phyloP scores from a whole-genome alignment of 176 grass and related monocot genomes.

The Typha latifolia region DNA sequence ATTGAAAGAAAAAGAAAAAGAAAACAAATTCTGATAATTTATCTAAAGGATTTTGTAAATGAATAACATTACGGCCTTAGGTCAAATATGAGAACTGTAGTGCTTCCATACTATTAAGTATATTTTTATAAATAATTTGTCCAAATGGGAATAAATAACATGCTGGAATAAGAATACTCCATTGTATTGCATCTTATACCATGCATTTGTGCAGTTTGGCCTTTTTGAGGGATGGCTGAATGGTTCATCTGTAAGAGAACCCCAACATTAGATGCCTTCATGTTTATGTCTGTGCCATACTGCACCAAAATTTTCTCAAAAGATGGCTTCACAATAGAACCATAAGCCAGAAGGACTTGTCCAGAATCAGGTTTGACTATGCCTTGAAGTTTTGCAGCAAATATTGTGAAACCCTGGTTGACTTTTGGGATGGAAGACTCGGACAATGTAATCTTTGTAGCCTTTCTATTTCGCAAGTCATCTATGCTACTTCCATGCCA shows the following conservation, averaged over 20 bases:
- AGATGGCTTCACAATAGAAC: slow-evolving; percentile 75
- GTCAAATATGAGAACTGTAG: too few species aligned
- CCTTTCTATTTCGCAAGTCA: slow-evolving; percentile 53
- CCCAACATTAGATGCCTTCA: slow-evolving; percentile 55
- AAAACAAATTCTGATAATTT: not conserved
- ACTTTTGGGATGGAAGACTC: slow-evolving; percentile 32
- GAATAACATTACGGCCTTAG: too few species aligned
- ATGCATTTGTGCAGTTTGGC: slow-evolving; percentile 40
- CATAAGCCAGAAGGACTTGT: slow-evolving; percentile 70
- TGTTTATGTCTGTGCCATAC: slow-evolving; percentile 57
- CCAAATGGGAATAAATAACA: too few species aligned
- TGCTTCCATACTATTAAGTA: too few species aligned
- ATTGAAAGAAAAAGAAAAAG: slow-evolving; percentile 9
- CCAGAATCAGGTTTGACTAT: slow-evolving; percentile 45
- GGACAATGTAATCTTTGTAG: slow-evolving; percentile 53
- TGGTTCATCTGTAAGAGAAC: slow-evolving; percentile 58
- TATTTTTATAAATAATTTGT: too few species aligned
- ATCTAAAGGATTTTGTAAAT: too few species aligned
- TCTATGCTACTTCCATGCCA: slow-evolving; percentile 60
- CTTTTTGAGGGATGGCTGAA: slow-evolving; percentile 32
- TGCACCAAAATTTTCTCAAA: slow-evolving; percentile 69
- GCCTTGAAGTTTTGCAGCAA: slow-evolving; percentile 69
- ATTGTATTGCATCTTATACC: slow-evolving; percentile 25
- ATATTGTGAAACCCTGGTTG: slow-evolving; percentile 44
- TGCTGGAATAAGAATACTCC: too few species aligned